A percentile compares a stretch with the other conserved stretches of the same genome.
These are phyloP conservation scores for Pichia phayaonensis DNA, from an alignment of 805 yeast species.

Conservation along the genomic window DNA sequence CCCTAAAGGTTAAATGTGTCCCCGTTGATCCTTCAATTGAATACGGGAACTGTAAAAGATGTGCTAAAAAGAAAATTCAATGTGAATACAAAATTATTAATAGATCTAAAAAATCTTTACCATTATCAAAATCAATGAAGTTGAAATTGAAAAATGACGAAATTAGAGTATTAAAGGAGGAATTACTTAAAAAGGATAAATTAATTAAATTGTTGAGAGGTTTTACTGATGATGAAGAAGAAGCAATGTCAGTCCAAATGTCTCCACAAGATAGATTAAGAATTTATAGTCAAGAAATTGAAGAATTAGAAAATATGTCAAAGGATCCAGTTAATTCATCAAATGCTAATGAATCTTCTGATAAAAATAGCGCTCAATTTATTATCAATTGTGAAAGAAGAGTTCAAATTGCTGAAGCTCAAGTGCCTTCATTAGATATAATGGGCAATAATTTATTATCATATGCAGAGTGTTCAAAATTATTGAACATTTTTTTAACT, in stretches of 20 bases:
- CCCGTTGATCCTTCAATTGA: constrained; percentile 57
- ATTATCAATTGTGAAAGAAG: constrained; percentile 39
- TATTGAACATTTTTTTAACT: constrained; percentile 44
- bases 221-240: constrained; percentile 15
- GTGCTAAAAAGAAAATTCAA: constrained; percentile 50
- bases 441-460: constrained; percentile 52
- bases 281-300: constrained; percentile 36
- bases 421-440: constrained; percentile 34
- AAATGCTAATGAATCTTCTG: constrained; percentile 25
- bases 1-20: constrained; percentile 76
- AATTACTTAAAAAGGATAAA: constrained; percentile 6
- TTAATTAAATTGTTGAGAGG: constrained; percentile 10
- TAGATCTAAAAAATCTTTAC: constrained; percentile 30
- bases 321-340: constrained; percentile 13
- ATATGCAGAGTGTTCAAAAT: constrained; percentile 46
- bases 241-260: constrained; percentile 21
- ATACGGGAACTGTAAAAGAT: constrained; percentile 64
- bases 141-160: constrained; percentile 24
- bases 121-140: constrained; percentile 9
- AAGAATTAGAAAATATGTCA: constrained; percentile 30
- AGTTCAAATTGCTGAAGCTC: constrained; percentile 25
- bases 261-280: constrained; percentile 5
- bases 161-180: constrained; percentile 15
- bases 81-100: constrained; percentile 65
- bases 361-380: constrained; percentile 32